Evolutionary conservation across 1,284 basidiomycete genomes (phyloP), one percentile per base, ranked within the genome.

Genomic region (Tremellales sp.): DNA sequence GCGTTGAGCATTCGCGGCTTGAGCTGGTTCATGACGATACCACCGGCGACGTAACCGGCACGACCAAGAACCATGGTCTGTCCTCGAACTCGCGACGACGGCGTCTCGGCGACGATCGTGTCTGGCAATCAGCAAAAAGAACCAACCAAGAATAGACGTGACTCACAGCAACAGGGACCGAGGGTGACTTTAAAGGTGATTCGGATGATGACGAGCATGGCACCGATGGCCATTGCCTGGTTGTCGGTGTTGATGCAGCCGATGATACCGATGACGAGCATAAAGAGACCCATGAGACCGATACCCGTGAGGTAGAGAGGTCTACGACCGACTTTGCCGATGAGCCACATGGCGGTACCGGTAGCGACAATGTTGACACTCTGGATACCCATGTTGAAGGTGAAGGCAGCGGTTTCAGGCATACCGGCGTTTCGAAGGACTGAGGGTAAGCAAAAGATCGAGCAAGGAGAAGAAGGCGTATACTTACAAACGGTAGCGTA

Each of bases 1-100:
- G 71, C 65, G 52, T 62, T 70, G 31, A 78, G 62, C 74, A 76
- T 74, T 40, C 74, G 62, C 2, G 77, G 77, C n/a, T 68, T 69
- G 27, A 65, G 48, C 31, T 58, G 57, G 25, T 44, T 42, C 40
- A 40, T 46, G 48, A 76, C 63, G 51, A 75, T 68, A 46, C 70
- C 69, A 35, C 64, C 68, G 22, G 70, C 54, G 47, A 64, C 67
- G 64, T 78, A 78, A 2, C 65, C 53, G 45, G 68, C 68, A 22
- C 78, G 70, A 2, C 73, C 68, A 7, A 79, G 64, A 2, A 74
- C 77, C 58, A 79, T 70, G 2, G 77, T 73, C 56, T 77, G 77
- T 23, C 68, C 29, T 41, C 43, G 33, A 19, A 40, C 39, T 40
- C 39, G 39, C 6, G 39, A 40, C 4, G 39, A 40, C 15, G 39